phyloP scores from a whole-genome alignment of 257 asterid genomes.

The Hygrophila difformis region DNA sequence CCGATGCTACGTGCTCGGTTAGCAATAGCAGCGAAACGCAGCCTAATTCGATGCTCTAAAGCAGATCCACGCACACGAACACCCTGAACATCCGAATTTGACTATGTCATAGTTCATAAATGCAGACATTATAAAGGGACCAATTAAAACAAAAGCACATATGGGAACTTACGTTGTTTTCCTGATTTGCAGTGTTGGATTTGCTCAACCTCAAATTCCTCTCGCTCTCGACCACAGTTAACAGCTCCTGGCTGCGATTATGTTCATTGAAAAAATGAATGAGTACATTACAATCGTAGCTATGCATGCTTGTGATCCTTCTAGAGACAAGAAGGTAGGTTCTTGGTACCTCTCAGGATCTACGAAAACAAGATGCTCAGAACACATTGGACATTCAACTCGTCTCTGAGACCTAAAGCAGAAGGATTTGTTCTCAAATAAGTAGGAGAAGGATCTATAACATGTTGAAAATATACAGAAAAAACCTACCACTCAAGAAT shows the following conservation, averaged over 20 bases:
- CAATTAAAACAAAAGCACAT: too few species aligned
- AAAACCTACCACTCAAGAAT: constrained; percentile 50
- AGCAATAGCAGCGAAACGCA: constrained; percentile 29
- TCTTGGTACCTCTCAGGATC: constrained; percentile 48
- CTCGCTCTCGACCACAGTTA: constrained; percentile 39
- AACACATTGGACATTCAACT: constrained; percentile 62
- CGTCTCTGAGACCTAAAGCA: constrained; percentile 62
- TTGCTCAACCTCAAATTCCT: constrained; percentile 28
- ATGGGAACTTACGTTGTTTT: constrained; percentile 24
- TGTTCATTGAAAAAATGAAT: constrained; percentile 8
- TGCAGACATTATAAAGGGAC: too few species aligned
- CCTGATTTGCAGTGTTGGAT: constrained; percentile 15
- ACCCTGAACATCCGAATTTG: constrained; percentile 21
- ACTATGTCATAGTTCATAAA: not conserved
- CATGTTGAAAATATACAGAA: constrained; percentile 1
- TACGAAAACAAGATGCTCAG: constrained; percentile 41
- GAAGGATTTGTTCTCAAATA: too few species aligned
- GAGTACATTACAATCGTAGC: too few species aligned
- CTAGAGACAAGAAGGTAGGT: not conserved
- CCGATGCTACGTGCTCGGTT: constrained; percentile 23
- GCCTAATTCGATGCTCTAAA: constrained; percentile 29
- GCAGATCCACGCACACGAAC: constrained; percentile 24
- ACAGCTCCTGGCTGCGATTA: constrained; percentile 49
- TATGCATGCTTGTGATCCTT: not conserved
- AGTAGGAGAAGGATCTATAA: not conserved